Evolutionary conservation across 306 rosid species (phyloP).

Genomic region (Canavalia ensiformis): DNA sequence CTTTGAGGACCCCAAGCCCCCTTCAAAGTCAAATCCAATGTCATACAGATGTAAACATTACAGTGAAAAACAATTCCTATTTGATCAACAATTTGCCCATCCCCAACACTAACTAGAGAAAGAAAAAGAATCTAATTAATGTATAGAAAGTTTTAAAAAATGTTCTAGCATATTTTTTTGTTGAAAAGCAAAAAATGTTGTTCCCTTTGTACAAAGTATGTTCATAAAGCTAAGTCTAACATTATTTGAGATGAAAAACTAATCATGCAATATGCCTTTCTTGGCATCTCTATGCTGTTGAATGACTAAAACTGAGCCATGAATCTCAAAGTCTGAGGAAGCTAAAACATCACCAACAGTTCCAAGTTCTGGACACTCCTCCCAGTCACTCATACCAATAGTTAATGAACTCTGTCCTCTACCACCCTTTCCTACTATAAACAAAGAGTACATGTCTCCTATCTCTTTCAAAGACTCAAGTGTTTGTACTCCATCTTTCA

Average conservation of each 20-base stretch:
- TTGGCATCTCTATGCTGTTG: conserved; percentile 85
- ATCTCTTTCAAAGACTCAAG: conserved; percentile 66
- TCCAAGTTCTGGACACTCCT: conserved; percentile 96
- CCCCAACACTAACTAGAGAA: not conserved
- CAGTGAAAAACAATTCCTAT: not conserved
- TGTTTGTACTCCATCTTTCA: conserved; percentile 72
- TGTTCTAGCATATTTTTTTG: not conserved
- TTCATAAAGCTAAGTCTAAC: conserved; percentile 44
- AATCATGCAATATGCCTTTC: conserved; percentile 56
- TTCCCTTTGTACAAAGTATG: conserved; percentile 38
- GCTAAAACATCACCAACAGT: conserved; percentile 96
- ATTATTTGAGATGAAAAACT: not conserved
- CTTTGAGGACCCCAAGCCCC: too few species aligned
- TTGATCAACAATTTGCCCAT: conserved; percentile 4
- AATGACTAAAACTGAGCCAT: conserved; percentile 79
- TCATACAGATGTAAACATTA: not conserved
- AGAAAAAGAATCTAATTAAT: too few species aligned
- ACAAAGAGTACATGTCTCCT: conserved; percentile 82
- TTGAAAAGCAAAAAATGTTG: not conserved
- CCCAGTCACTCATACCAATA: conserved; percentile 94
- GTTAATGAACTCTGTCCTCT: conserved; percentile 83
- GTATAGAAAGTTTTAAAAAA: not conserved
- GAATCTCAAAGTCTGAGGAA: conserved; percentile 81
- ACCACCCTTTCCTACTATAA: conserved; percentile 88
- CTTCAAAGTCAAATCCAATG: too few species aligned